Evolutionary conservation across 108 stramenopile genomes (phyloP).

Genomic region (Pseudonitzschia pungens): DNA sequence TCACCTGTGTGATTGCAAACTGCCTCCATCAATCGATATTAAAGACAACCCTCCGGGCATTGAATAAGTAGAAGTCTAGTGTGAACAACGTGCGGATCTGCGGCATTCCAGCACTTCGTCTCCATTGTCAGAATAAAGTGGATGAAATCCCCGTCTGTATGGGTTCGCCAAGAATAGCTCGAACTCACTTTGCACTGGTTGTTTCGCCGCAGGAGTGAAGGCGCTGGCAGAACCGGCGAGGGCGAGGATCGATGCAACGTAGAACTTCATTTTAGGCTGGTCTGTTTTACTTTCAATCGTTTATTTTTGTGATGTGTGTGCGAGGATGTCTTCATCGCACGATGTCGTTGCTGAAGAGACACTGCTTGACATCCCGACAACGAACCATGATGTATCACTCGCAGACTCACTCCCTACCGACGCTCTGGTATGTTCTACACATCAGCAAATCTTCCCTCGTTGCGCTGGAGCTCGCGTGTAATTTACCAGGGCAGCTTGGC

Average conservation of each 20-base stretch:
- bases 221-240: constrained; percentile 12
- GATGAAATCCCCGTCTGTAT: no score
- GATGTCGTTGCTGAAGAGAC: neutral
- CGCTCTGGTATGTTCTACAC: neutral
- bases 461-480: neutral
- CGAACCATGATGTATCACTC: neutral
- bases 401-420: neutral
- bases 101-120: no score
- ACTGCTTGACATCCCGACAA: neutral
- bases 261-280: constrained; percentile 10
- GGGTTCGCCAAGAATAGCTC: no score
- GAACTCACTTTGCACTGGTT: neutral
- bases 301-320: neutral
- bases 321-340: no score
- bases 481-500: neutral
- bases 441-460: neutral
- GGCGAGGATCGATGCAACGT: constrained; percentile 1
- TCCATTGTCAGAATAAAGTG: no score
- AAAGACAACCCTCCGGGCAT: no score
- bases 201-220: constrained; percentile 10
- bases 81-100: no score
- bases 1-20: no score
- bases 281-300: neutral
- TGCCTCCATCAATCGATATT: no score
- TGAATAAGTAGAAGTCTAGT: no score